Evolutionary conservation across 768 basidiomycete genomes (phyloP), one percentile per base, ranked within the genome.

Genomic region (Galerina marginata): DNA sequence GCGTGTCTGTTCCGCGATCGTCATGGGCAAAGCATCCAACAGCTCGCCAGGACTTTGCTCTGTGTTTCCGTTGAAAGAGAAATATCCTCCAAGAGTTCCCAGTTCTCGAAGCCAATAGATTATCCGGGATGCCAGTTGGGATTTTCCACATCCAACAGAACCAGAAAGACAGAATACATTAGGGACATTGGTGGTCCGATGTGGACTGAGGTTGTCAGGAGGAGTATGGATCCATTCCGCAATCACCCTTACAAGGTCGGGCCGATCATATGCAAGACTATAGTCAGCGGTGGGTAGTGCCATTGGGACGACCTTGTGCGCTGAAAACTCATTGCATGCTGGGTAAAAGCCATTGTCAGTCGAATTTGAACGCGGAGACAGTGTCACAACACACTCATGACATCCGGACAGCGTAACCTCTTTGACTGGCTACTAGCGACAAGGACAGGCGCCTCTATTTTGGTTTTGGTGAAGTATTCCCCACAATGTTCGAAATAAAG

Each of bases 51-150:
- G 43, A 14, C 48, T 50, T 33, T 45, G 45, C 15, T 48, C 23
- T 29, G 44, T 15, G 36, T 49, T 9, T 54, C 42, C 23, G 38
- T 64, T 65, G 23, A 67, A 67, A 5, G 69, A 63, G 53, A 66
- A 70, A 38, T 67, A 70, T 25, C 69, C 69, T 29, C 69, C 69
- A 3, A 70, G 59, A 47, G 50, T 66, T 23, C 62, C 61, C 45
- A 66, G 47, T 46, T 70, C 63, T 9, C 57, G 29, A 11, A 70
- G 60, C 59, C 66, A 70, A 15, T 59, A 37, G 20, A 57, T 63
- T 36, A 65, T 40, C 12, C 58, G 63, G 23, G 69, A 64, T 2
- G 56, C 56, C 9, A 67, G 60, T 45, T 65, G 59, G 2, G 63
- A 65, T 26, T 63, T 65, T 4, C 63, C 62, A 26, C 60, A 60